Base-by-base conservation (phyloP, 2,329 filamentous ascomycete species). In the Colletotrichum costaricense region DNA sequence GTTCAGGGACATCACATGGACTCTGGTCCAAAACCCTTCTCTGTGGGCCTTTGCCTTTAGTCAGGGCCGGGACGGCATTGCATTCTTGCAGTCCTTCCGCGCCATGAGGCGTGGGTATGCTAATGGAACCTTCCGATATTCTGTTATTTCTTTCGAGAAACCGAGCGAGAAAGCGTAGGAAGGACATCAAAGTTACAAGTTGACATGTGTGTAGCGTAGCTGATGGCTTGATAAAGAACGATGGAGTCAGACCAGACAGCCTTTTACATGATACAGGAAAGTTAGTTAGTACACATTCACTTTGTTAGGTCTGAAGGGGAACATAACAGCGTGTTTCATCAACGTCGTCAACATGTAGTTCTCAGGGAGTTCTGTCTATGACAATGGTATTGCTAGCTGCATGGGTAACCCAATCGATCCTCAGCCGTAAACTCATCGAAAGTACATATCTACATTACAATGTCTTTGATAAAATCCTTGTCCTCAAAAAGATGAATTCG, bases 41-140 rank as follows among this genome's bases (percentile, higher is more conserved):
- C 84, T 91, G 8, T 91, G 89, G 89, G 87, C 89, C 0, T 90
- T 91, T 74, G 89, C 89, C 5, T 85, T 91, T 55, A 87, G 88
- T 26, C 89, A 91, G 76, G 89, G 89, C 12, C 82, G 89, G 63
- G 89, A 91, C 75, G 89, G 88, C 2, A 85, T 91, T 55, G 88
- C 89, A 4, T 91, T 91, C 75, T 79, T 91, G 70, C 89, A 91
- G 78, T 87, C 89, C 1, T 91, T 91, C 81, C 84, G 89, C 19
- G 89, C 89, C 7, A 91, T 91, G 89, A 83, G 88, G 74, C 83
- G 89, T 71, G 89, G 89, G 0, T 91, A 90, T 76, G 86, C 86
- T 0, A 90, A 90, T 71, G 88, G 88, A 6, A 88, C 84, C 9
- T 91, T 91, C 78, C 82, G 86, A 49, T 91, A 91, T 77, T 88